phyloP scores from a whole-genome alignment of 2,329 filamentous ascomycete genomes.

The Emergomyces pasteurianus region DNA sequence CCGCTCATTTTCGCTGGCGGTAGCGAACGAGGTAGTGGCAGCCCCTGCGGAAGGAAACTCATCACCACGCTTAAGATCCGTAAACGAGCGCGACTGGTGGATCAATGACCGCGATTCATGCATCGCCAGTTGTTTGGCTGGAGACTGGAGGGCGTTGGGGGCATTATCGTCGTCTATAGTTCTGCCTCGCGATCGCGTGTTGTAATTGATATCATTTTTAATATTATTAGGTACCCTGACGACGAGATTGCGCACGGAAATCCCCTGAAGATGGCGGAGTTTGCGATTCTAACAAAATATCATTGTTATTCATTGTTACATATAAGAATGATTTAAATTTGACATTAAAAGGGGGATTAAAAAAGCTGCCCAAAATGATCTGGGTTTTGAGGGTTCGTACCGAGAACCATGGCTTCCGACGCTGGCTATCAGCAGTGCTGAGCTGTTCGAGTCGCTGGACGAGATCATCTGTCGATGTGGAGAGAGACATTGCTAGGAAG shows the following conservation, averaged over 20 bases:
- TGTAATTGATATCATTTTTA: background rate
- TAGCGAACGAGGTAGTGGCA: background rate
- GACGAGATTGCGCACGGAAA: slow-evolving; percentile 76
- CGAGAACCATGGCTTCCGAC: slow-evolving; percentile 40
- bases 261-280: slow-evolving; percentile 73
- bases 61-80: slow-evolving; percentile 34
- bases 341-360: background rate
- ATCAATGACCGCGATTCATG: slow-evolving; percentile 35
- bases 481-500: background rate
- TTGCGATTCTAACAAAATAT: slow-evolving; percentile 58
- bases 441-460: background rate
- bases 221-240: slow-evolving; percentile 39
- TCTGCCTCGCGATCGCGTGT: slow-evolving; percentile 36
- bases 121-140: slow-evolving; percentile 51
- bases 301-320: background rate
- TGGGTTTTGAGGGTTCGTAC: slow-evolving; percentile 20
- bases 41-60: slow-evolving; percentile 5
- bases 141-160: slow-evolving; percentile 53
- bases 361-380: background rate
- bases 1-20: slow-evolving; percentile 3
- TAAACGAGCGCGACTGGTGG: slow-evolving; percentile 49
- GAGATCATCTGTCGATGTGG: background rate
- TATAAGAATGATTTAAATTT: background rate
- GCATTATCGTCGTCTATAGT: slow-evolving; percentile 68
- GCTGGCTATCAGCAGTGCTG: slow-evolving; percentile 23